Evolutionary conservation across 805 yeast species (phyloP).

Genomic region (Kluyveromyces siamensis): DNA sequence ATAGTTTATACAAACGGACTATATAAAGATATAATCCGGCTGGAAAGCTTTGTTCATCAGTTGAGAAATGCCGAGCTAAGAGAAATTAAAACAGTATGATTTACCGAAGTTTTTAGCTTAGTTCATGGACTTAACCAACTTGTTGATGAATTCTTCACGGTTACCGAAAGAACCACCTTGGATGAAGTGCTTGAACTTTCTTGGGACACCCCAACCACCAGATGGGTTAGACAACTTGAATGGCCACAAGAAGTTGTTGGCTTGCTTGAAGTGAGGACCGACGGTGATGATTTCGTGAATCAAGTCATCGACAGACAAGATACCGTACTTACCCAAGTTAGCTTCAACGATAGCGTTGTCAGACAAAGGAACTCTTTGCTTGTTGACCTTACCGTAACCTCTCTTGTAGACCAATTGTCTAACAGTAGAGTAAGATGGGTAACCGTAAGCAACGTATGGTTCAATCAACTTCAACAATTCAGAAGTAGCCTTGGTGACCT

Average conservation of each 20-base stretch:
- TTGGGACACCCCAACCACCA: slow-evolving; percentile 96
- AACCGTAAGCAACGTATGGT: slow-evolving; percentile 96
- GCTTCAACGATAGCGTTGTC: slow-evolving; percentile 87
- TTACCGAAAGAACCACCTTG: slow-evolving; percentile 98
- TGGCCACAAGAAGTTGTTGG: slow-evolving; percentile 97
- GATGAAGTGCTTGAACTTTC: slow-evolving; percentile 95
- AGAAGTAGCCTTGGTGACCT: slow-evolving; percentile 89
- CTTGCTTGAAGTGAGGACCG: slow-evolving; percentile 98
- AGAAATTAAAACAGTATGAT: background rate
- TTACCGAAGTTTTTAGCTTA: slow-evolving; percentile 31
- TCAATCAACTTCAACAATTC: slow-evolving; percentile 90
- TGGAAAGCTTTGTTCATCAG: background rate
- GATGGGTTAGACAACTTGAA: slow-evolving; percentile 93
- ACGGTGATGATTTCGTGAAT: slow-evolving; percentile 94
- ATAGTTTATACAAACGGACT: background rate
- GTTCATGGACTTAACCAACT: slow-evolving; percentile 90
- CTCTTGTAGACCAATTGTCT: slow-evolving; percentile 94
- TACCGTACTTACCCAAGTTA: slow-evolving; percentile 85
- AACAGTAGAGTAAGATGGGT: slow-evolving; percentile 87
- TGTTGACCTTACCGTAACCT: slow-evolving; percentile 95
- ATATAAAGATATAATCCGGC: slow-evolving; percentile 2
- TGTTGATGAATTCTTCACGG: slow-evolving; percentile 94
- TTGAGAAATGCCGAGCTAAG: background rate
- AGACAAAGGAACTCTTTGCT: slow-evolving; percentile 85
- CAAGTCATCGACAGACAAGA: slow-evolving; percentile 84